phyloP scores from a whole-genome alignment of 2,329 filamentous ascomycete genomes.

The Chrysoporthe cubensis region DNA sequence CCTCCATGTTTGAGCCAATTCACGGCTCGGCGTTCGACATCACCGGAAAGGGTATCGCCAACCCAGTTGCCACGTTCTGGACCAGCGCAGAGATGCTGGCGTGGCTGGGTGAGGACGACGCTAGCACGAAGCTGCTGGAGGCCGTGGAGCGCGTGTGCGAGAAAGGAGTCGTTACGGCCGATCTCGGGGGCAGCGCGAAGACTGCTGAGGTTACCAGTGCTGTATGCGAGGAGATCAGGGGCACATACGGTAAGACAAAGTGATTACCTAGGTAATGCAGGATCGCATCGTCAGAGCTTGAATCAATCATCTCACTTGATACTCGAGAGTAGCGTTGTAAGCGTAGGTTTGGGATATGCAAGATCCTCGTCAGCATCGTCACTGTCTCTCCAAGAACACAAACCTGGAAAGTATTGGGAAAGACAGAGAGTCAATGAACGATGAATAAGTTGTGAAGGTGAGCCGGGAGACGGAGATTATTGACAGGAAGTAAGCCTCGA shows the following conservation, averaged over 20 bases:
- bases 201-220: slow-evolving; percentile 32
- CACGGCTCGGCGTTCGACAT: slow-evolving; percentile 60
- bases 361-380: too few relatives aligned
- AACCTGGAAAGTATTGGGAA: too few relatives aligned
- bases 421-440: too few relatives aligned
- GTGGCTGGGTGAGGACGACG: slow-evolving; percentile 56
- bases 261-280: neutral
- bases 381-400: too few relatives aligned
- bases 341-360: too few relatives aligned
- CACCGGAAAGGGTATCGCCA: slow-evolving; percentile 55
- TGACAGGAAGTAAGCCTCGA: too few relatives aligned
- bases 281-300: too few relatives aligned
- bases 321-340: too few relatives aligned
- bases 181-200: slow-evolving; percentile 49
- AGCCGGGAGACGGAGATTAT: too few relatives aligned
- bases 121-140: slow-evolving; percentile 50
- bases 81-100: slow-evolving; percentile 56
- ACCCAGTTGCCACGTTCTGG: slow-evolving; percentile 60
- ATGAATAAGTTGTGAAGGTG: too few relatives aligned
- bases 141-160: slow-evolving; percentile 54
- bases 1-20: slow-evolving; percentile 62
- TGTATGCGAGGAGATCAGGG: slow-evolving; percentile 29
- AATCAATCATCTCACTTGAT: too few relatives aligned
- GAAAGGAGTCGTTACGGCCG: slow-evolving; percentile 51
- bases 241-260: slow-evolving; percentile 16